Evolutionary conservation across 1,284 basidiomycete species (phyloP).

Genomic region (Apiotrichum porosum): DNA sequence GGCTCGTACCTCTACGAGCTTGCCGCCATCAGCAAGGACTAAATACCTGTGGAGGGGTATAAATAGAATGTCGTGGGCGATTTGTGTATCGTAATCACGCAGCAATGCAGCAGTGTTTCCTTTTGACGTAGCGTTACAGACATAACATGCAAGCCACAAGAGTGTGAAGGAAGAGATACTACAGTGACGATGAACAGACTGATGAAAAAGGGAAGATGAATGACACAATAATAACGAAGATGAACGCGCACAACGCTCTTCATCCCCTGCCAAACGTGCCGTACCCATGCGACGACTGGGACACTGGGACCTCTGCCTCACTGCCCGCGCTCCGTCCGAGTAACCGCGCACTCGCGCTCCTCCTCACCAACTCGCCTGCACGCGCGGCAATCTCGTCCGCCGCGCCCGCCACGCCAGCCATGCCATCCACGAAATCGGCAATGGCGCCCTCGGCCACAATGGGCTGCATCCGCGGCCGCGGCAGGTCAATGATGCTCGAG

Average conservation of each 20-base stretch:
- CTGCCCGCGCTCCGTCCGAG: conserved; percentile 1
- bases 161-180: too few relatives aligned
- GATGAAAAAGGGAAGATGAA: too few relatives aligned
- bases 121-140: too few relatives aligned
- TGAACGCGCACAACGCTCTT: too few relatives aligned
- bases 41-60: neutral
- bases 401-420: neutral
- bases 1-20: conserved; percentile 81
- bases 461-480: neutral
- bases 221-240: too few relatives aligned
- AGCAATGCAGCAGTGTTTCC: too few relatives aligned
- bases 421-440: neutral
- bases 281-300: neutral
- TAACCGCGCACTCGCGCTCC: conserved; percentile 3
- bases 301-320: too few relatives aligned
- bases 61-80: neutral
- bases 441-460: neutral
- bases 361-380: conserved; percentile 2
- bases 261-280: neutral
- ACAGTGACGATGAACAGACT: too few relatives aligned
- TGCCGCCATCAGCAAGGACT: conserved; percentile 44
- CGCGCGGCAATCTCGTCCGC: neutral
- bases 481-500: conserved; percentile 17
- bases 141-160: too few relatives aligned
- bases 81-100: neutral